Base-by-base conservation (phyloP, 2,329 filamentous ascomycete species). In the Cercospora zeae-maydis region DNA sequence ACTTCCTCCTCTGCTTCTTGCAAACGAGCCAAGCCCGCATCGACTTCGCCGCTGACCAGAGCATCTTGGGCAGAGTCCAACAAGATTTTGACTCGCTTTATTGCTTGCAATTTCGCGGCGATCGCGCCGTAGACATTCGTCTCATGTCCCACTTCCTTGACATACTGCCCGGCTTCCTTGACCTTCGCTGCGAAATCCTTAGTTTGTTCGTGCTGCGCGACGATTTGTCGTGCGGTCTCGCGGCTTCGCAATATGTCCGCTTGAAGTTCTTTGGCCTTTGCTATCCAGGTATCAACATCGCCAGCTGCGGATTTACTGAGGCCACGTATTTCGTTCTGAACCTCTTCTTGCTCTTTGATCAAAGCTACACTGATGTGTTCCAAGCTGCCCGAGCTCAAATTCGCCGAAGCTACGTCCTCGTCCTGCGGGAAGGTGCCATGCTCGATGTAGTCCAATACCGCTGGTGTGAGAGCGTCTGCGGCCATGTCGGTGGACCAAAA, bases 201-300 rank as follows among this genome's bases (percentile, higher is more conserved):
- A 11, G 88, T 86, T 30, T 82, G 85, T 72, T 93, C 89, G 58
- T 92, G 88, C 71, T 92, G 86, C 49, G 87, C 84, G 4, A 93
- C 84, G 63, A 98, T 96, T 62, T 92, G 87, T 71, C 88, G 88
- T 21, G 93, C 92, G 36, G 92, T 87, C 14, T 85, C 83, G 71
- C 91, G 88, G 24, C 92, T 93, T 52, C 86, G 85, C 71, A 91
- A 86, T 67, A 97, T 93, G 73, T 97, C 93, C 65, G 88, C 85
- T 75, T 96, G 91, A 7, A 97, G 84, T 58, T 88, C 86, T 76
- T 91, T 91, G 53, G 93, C 92, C 75, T 95, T 91, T 57, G 83
- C 79, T 61, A 96, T 90, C 93, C 93, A 98, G 57, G 88, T 85
- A 73, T 92, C 89, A 56, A 96, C 89, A 71, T 96, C 89, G 39